These are phyloP conservation scores for Mortierella sp. DNA, from an alignment of 371 early-diverging fungal genomes.

Conservation along the genomic window DNA sequence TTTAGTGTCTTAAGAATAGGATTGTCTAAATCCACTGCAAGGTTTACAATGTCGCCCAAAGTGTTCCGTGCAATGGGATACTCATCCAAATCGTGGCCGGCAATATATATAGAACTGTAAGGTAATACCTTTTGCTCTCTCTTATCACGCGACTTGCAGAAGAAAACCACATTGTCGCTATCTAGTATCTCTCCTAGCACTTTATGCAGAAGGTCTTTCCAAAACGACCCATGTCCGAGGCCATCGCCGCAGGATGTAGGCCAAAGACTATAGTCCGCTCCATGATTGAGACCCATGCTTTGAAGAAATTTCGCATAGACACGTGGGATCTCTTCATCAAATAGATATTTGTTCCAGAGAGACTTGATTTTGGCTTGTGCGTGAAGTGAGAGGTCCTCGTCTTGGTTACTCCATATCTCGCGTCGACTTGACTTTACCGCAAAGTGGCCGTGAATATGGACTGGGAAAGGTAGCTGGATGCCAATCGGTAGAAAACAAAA, in stretches of 20 bases:
- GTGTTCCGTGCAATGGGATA: not conserved
- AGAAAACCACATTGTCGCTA: not conserved
- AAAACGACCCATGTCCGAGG: no score
- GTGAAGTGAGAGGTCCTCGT: not conserved
- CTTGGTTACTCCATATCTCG: slow-evolving; percentile 10
- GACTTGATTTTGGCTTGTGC: slow-evolving; percentile 16
- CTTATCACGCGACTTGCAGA: no score
- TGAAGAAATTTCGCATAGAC: slow-evolving; percentile 33
- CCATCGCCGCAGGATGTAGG: slow-evolving; percentile 4
- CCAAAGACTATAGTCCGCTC: slow-evolving; percentile 24
- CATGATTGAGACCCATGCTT: slow-evolving; percentile 11
- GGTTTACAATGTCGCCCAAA: not conserved
- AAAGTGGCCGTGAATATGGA: slow-evolving; percentile 36
- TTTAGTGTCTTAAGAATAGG: not conserved
- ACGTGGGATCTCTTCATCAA: slow-evolving; percentile 18
- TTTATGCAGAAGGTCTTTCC: no score
- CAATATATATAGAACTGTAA: not conserved
- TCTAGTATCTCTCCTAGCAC: not conserved
- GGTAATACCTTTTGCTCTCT: no score
- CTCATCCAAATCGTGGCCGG: not conserved
- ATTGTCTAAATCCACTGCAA: not conserved
- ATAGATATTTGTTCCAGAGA: slow-evolving; percentile 36
- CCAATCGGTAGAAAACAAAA: slow-evolving; percentile 43
- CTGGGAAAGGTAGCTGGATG: slow-evolving; percentile 20
- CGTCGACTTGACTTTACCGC: slow-evolving; percentile 28